Evolutionary conservation across 2,329 filamentous ascomycete genomes (phyloP).

Genomic region (Cladobotryum mycophilum): DNA sequence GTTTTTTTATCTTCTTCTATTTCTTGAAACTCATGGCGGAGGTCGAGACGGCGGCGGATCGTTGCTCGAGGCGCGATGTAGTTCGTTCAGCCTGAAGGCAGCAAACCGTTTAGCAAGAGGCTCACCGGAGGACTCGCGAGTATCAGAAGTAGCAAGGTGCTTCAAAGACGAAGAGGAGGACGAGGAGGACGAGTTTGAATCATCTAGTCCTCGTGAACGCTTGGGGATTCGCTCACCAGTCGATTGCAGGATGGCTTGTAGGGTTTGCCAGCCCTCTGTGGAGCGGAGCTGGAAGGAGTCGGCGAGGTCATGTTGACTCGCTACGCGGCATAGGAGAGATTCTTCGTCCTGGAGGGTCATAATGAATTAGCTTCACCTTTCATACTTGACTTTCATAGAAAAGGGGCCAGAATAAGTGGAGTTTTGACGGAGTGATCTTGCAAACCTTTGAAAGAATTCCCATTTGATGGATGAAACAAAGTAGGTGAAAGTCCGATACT

Average conservation of each 20-base stretch:
- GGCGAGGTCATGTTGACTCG: conserved; percentile 70
- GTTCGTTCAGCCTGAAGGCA: conserved; percentile 56
- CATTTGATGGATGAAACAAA: conserved; percentile 79
- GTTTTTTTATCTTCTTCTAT: conserved; percentile 1
- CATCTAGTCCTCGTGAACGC: conserved; percentile 46
- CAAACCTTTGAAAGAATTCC: conserved; percentile 78
- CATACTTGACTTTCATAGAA: not conserved
- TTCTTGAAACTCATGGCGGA: not conserved
- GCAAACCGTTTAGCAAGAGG: conserved; percentile 61
- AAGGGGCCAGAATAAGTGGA: not conserved
- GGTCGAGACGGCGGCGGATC: conserved; percentile 19
- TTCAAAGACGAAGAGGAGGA: conserved; percentile 19
- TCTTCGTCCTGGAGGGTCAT: conserved; percentile 68
- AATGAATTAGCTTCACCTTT: no score
- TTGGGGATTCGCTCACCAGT: conserved; percentile 94
- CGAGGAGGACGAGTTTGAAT: conserved; percentile 20
- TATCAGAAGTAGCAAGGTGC: conserved; percentile 20
- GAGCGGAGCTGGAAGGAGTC: conserved; percentile 79
- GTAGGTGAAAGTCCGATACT: conserved; percentile 87
- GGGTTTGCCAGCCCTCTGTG: conserved; percentile 86
- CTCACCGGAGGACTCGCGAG: conserved; percentile 39
- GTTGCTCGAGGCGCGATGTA: conserved; percentile 16
- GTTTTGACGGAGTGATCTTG: conserved; percentile 8
- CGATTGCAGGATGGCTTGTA: conserved; percentile 89
- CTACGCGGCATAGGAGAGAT: conserved; percentile 75